These are phyloP conservation scores for Xanthoconium separans DNA, from an alignment of 1,284 basidiomycete species.

Conservation along the genomic window DNA sequence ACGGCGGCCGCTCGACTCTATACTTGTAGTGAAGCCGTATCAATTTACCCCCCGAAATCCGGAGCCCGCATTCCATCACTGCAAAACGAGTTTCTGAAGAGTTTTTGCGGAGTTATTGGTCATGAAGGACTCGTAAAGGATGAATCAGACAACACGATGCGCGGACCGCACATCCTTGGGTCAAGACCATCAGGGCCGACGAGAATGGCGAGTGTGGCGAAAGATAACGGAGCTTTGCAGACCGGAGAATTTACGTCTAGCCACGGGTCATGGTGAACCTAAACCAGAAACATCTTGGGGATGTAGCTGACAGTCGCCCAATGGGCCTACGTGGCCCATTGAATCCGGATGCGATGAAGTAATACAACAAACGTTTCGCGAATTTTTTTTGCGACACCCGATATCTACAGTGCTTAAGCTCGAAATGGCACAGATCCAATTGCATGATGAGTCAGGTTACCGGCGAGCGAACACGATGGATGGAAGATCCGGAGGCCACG, in stretches of 20 bases:
- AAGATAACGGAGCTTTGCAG: conserved; percentile 6
- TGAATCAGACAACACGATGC: background rate
- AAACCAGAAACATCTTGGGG: background rate
- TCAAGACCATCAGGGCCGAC: conserved; percentile 2
- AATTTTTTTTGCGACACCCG: background rate
- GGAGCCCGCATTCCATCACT: background rate
- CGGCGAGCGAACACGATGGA: conserved; percentile 15
- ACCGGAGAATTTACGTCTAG: conserved; percentile 12
- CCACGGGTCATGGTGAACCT: conserved; percentile 3
- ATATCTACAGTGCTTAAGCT: background rate
- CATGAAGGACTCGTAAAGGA: background rate
- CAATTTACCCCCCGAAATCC: background rate
- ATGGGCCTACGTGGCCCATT: background rate
- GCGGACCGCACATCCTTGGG: background rate
- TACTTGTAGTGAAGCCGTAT: background rate
- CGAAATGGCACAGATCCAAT: conserved; percentile 8
- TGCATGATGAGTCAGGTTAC: conserved; percentile 12
- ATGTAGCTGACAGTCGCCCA: background rate
- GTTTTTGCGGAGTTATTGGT: background rate
- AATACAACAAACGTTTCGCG: conserved; percentile 8
- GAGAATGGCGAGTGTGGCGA: background rate
- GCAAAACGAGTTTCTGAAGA: background rate
- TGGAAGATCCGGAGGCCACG: conserved; percentile 26
- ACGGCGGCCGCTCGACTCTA: conserved; percentile 3
- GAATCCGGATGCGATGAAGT: conserved; percentile 11